These are phyloP conservation scores for Trametes sp. DNA, from an alignment of 1,284 basidiomycete genomes.

Conservation along the genomic window DNA sequence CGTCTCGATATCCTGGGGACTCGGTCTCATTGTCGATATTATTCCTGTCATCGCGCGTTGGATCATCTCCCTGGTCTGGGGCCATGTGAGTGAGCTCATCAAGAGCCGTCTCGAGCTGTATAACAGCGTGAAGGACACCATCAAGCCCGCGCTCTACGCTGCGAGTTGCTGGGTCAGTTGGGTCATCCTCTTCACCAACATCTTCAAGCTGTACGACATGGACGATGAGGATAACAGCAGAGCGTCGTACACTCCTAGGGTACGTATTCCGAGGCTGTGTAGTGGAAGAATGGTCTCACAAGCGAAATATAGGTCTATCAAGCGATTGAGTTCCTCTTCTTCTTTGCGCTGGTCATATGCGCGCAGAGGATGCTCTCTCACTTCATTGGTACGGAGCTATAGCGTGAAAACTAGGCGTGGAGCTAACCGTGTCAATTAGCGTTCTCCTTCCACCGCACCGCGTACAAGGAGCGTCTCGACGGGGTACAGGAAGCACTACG, in stretches of 20 bases:
- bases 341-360: slow-evolving; percentile 67
- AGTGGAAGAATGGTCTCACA: not conserved
- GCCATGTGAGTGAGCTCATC: slow-evolving; percentile 73
- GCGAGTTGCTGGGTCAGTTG: slow-evolving; percentile 72
- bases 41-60: slow-evolving; percentile 61
- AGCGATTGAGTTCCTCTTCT: slow-evolving; percentile 74
- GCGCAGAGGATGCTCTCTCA: slow-evolving; percentile 71
- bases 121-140: slow-evolving; percentile 68
- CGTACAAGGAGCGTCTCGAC: slow-evolving; percentile 77
- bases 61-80: slow-evolving; percentile 68
- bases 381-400: slow-evolving; percentile 51
- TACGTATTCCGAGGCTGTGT: slow-evolving; percentile 23
- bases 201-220: slow-evolving; percentile 62
- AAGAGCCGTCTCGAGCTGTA: slow-evolving; percentile 74
- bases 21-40: slow-evolving; percentile 74
- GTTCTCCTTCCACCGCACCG: slow-evolving; percentile 77
- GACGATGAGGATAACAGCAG: slow-evolving; percentile 51
- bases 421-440: slow-evolving; percentile 44
- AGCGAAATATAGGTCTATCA: slow-evolving; percentile 51
- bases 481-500: slow-evolving; percentile 60
- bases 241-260: slow-evolving; percentile 62
- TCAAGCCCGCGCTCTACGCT: slow-evolving; percentile 75
- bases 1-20: slow-evolving; percentile 76
- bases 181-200: slow-evolving; percentile 71
- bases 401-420: not conserved